Evolutionary conservation across 306 rosid genomes (phyloP).

Genomic region (Arachis hypogaea): DNA sequence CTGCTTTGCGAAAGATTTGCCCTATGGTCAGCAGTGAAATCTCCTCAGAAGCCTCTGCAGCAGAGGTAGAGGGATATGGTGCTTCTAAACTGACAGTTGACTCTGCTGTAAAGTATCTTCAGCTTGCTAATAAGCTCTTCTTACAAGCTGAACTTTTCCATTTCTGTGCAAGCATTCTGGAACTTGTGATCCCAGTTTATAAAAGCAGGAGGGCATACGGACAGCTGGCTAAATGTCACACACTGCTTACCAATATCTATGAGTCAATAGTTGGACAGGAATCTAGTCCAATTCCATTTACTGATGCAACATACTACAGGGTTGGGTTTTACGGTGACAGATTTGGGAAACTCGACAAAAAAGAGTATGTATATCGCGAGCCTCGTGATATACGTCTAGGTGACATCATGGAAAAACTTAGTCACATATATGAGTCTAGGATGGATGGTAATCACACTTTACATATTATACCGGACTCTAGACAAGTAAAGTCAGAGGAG

Average conservation of each 20-base stretch:
- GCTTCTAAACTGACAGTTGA: slow-evolving; percentile 94
- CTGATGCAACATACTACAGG: slow-evolving; percentile 95
- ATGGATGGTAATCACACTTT: slow-evolving; percentile 91
- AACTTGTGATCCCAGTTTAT: slow-evolving; percentile 93
- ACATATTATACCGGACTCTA: slow-evolving; percentile 91
- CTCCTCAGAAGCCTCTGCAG: slow-evolving; percentile 95
- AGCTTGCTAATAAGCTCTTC: slow-evolving; percentile 97
- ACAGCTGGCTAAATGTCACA: slow-evolving; percentile 92
- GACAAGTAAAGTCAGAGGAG: slow-evolving; percentile 98
- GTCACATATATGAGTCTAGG: slow-evolving; percentile 86
- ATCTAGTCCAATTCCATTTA: slow-evolving; percentile 95
- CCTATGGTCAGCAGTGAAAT: slow-evolving; percentile 98
- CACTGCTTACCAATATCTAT: slow-evolving; percentile 77
- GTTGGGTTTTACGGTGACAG: slow-evolving; percentile 93
- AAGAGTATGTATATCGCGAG: slow-evolving; percentile 90
- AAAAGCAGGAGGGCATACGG: slow-evolving; percentile 93
- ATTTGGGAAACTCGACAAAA: slow-evolving; percentile 86
- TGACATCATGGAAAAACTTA: slow-evolving; percentile 98
- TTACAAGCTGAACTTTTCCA: slow-evolving; percentile 98
- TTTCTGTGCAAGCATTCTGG: slow-evolving; percentile 96
- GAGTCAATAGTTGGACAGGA: slow-evolving; percentile 98
- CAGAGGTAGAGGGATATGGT: slow-evolving; percentile 98
- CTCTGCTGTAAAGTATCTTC: slow-evolving; percentile 95
- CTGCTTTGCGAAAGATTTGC: slow-evolving; percentile 89
- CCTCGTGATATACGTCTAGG: slow-evolving; percentile 97